Evolutionary conservation across 768 basidiomycete genomes (phyloP).

Genomic region (Lactarius evosmus): DNA sequence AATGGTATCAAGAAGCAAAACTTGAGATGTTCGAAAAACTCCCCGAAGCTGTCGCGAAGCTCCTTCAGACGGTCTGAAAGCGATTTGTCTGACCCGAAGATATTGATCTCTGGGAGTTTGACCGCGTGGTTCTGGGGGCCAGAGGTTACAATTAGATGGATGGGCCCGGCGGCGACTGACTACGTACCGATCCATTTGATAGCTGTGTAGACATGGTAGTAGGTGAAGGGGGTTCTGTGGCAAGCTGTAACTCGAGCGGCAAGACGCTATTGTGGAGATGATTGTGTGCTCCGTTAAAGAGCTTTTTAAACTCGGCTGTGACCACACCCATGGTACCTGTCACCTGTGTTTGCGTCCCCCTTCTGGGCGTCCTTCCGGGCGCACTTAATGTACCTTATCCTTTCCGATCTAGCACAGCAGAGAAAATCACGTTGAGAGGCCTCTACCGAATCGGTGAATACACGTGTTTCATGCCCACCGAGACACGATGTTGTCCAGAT

Average conservation of each 20-base stretch:
- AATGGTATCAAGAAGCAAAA: conserved; percentile 17
- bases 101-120: no score
- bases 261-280: conserved; percentile 14
- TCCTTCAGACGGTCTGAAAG: neutral
- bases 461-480: neutral
- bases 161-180: neutral
- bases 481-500: neutral
- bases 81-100: neutral
- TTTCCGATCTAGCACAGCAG: neutral
- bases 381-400: neutral
- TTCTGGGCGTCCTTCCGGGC: neutral
- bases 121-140: neutral
- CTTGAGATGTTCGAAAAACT: conserved; percentile 19
- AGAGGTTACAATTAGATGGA: neutral
- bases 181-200: neutral
- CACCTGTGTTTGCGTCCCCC: neutral
- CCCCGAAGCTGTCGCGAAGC: neutral
- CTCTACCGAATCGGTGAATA: neutral
- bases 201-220: conserved; percentile 3
- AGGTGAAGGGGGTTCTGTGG: neutral
- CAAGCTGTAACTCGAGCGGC: neutral
- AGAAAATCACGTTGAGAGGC: conserved; percentile 17
- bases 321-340: neutral
- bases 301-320: conserved; percentile 18
- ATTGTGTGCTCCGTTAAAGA: conserved; percentile 19